Percentiles rank a stretch among this genome's conserved stretches.
Evolutionary conservation across 1,284 basidiomycete species (phyloP).

Genomic region (Gomphus bonarii): DNA sequence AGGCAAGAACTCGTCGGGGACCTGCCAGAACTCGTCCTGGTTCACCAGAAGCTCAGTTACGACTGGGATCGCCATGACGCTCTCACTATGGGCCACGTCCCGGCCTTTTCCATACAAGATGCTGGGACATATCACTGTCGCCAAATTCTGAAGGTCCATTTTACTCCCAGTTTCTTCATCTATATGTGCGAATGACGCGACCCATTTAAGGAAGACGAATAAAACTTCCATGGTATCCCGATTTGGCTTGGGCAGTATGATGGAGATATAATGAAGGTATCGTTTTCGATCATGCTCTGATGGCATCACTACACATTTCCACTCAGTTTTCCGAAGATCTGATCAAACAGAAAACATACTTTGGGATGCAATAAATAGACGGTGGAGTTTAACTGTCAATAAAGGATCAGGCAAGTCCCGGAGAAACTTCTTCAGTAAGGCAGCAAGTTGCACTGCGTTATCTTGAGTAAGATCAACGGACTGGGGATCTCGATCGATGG

Average conservation of each 20-base stretch:
- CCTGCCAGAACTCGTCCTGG: conserved; percentile 89
- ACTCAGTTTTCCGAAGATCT: background rate
- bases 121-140: conserved; percentile 96
- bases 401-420: conserved; percentile 94
- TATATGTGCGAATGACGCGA: conserved; percentile 96
- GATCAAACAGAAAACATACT: conserved; percentile 37
- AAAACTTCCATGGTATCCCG: conserved; percentile 97
- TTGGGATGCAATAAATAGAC: conserved; percentile 82
- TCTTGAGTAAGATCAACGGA: conserved; percentile 89
- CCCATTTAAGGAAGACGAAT: conserved; percentile 99
- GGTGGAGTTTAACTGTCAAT: conserved; percentile 90
- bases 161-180: conserved; percentile 98
- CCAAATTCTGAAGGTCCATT: conserved; percentile 95
- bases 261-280: conserved; percentile 78
- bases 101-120: conserved; percentile 82
- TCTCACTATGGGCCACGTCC: conserved; percentile 88
- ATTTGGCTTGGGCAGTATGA: conserved; percentile 87
- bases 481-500: conserved; percentile 86
- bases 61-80: conserved; percentile 83
- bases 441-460: conserved; percentile 95
- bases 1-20: conserved; percentile 76
- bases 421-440: conserved; percentile 94
- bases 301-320: conserved; percentile 46
- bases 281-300: conserved; percentile 73
- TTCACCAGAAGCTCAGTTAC: conserved; percentile 81